phyloP scores from a whole-genome alignment of 2,329 filamentous ascomycete species.

The Cladosporium sp. region DNA sequence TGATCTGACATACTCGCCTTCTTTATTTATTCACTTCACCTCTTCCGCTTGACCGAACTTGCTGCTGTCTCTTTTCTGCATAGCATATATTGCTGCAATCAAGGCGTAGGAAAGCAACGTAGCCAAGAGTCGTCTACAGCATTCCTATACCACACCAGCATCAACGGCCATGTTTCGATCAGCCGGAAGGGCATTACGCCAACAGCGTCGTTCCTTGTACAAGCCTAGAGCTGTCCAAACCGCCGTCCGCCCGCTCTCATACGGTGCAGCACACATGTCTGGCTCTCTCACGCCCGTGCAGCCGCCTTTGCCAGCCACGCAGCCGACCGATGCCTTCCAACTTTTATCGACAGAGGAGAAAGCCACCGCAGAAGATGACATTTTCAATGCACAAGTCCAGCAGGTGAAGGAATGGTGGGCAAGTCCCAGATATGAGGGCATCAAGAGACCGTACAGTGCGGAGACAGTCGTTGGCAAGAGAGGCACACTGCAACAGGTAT shows the following conservation, averaged over 20 bases:
- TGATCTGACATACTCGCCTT: background rate
- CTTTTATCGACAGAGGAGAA: constrained; percentile 74
- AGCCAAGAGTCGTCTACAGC: too few relatives aligned
- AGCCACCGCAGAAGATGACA: constrained; percentile 70
- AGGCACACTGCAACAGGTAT: constrained; percentile 78
- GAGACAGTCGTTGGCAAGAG: constrained; percentile 91
- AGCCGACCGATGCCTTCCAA: constrained; percentile 76
- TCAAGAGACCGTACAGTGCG: constrained; percentile 85
- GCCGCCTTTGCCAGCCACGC: constrained; percentile 56
- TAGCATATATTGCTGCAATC: too few relatives aligned
- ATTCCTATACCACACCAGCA: constrained; percentile 3
- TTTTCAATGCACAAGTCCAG: constrained; percentile 77
- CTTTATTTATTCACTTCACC: background rate
- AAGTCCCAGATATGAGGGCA: constrained; percentile 76
- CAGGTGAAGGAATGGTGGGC: constrained; percentile 91
- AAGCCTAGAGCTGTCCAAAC: constrained; percentile 17
- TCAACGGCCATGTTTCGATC: constrained; percentile 25
- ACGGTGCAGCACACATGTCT: constrained; percentile 41
- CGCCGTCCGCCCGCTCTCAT: constrained; percentile 21
- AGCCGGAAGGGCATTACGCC: constrained; percentile 26
- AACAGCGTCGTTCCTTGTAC: constrained; percentile 23
- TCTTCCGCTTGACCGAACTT: background rate
- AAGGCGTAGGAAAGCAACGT: too few relatives aligned
- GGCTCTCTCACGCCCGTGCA: constrained; percentile 48
- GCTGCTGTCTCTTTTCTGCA: too few relatives aligned